Base-by-base conservation (phyloP, 1,284 basidiomycete species). In the Fomitopsis betulina region DNA sequence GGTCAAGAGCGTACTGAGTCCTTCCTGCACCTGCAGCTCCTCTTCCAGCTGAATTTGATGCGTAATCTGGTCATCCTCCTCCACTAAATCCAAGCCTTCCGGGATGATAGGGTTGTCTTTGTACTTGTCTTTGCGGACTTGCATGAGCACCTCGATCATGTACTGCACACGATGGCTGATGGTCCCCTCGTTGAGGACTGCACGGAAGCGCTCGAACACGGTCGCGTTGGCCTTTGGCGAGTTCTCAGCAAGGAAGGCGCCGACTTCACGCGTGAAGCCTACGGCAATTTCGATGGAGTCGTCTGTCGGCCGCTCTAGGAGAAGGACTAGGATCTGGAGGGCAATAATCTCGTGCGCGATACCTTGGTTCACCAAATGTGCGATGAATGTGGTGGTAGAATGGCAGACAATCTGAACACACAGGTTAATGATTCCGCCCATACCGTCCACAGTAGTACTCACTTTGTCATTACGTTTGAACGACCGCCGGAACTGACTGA, bases 121-220 rank as follows among this genome's bases (percentile, higher is more conserved):
- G 82, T 94, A 99, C 73, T 93, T 94, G 79, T 99, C 97, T 76
- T 97, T 96, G 63, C 96, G 83, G 10, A 98, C 93, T 73, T 97
- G 95, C 91, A 98, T 97, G 55, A 97, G 80, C 5, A 99, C 96
- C 75, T 99, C 97, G 68, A 99, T 95, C 97, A 98, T 98, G 76
- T 98, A 99, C 71, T 99, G 96, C 27, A 98, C 94, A 64, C 97
- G 87, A 69, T 98, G 96, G 69, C 91, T 94, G 73, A 99, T 96
- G 42, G 83, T 78, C 49, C 94, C 95, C 72, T 99, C 97, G 74
- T 99, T 97, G 45, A 99, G 78, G 6, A 98, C 94, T 0, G 94
- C 93, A 52, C 96, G 88, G 84, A 99, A 98, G 39, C 95, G 90
- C 72, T 98, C 97, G 70, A 89, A 98, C 43, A 98, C 89, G 53